Base-by-base conservation (phyloP, 768 basidiomycete species). In the Hygrophorus pudorinus region DNA sequence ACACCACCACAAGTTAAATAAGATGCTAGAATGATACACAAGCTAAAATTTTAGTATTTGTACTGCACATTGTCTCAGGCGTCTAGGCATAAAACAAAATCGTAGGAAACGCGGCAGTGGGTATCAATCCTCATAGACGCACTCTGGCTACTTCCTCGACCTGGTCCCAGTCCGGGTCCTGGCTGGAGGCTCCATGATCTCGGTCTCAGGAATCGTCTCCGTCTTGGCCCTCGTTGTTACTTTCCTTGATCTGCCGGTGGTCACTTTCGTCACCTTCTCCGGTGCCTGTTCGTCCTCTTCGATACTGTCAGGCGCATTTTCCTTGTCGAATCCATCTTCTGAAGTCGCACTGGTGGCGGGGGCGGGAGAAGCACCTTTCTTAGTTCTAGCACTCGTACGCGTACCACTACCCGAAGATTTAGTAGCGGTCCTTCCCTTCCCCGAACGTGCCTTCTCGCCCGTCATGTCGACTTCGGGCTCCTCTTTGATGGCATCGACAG, bases 281-380 rank as follows among this genome's bases (percentile, higher is more conserved):
- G 56, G 51, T 8, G 51, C 39, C 28, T 51, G 49, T 21, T 38
- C 60, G 0, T 56, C 61, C 16, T 63, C 59, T 8, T 61, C 61
- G 10, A 49, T 55, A 11, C 57, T 59, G 12, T 58, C 59, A 1
- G 63, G 59, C 1, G 65, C 53, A 42, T 71, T 71, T 54, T 71
- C 69, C 48, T 73, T 71, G 42, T 71, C 62, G 4, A 56, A 58
- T 6, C 48, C 56, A 5, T 24, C 24, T n/a, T 55, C 51, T 29
- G 44, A 21, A 2, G 42, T 16, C 8, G 12, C 33, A 28, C 10
- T 29, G 38, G 42, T 36, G 10, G 29, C 34, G 8, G n/a, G 14
- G 24, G 18, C 21, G 14, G 40, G n/a, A 30, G 20, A 18, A 18
- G 13, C 8, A 10, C 13, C 30, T 34, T 58, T 53, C 29, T 49